Conservation (phyloP, 2,329 filamentous ascomycete species). For the Fusarium proliferatum region DNA sequence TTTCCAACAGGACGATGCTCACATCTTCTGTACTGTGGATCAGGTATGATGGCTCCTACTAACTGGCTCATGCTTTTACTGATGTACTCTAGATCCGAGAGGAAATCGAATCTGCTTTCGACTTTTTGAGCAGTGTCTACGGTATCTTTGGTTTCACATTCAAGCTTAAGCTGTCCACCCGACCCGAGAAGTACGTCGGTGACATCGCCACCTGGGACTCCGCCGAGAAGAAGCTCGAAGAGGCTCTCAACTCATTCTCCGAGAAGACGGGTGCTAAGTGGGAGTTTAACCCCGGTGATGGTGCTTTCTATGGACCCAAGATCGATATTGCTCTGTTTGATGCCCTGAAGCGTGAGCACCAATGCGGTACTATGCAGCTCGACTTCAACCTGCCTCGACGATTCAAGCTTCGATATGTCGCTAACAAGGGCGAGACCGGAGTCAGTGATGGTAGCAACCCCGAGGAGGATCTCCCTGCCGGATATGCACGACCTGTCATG, state of each 20-base stretch:
- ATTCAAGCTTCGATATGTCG: constrained; percentile 58
- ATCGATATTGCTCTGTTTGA: constrained; percentile 97
- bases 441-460: constrained; percentile 58
- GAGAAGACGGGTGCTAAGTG: constrained; percentile 72
- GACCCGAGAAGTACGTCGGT: constrained; percentile 88
- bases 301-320: constrained; percentile 98
- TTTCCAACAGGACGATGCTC: constrained; percentile 96
- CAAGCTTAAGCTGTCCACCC: constrained; percentile 93
- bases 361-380: constrained; percentile 85
- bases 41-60: constrained; percentile 44
- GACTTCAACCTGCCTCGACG: constrained; percentile 78
- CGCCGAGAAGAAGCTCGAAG: constrained; percentile 83
- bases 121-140: constrained; percentile 81
- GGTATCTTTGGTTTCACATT: constrained; percentile 77
- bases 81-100: constrained; percentile 49
- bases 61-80: neutral
- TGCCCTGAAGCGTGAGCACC: constrained; percentile 76
- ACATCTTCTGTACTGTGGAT: constrained; percentile 82
- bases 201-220: constrained; percentile 88
- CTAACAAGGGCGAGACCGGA: constrained; percentile 61
- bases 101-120: constrained; percentile 81
- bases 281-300: constrained; percentile 94
- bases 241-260: constrained; percentile 82
- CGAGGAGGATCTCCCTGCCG: constrained; percentile 64
- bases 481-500: constrained; percentile 85